These are phyloP conservation scores for Moniliophthora roreri DNA, from an alignment of 1,284 basidiomycete species.

Conservation along the genomic window DNA sequence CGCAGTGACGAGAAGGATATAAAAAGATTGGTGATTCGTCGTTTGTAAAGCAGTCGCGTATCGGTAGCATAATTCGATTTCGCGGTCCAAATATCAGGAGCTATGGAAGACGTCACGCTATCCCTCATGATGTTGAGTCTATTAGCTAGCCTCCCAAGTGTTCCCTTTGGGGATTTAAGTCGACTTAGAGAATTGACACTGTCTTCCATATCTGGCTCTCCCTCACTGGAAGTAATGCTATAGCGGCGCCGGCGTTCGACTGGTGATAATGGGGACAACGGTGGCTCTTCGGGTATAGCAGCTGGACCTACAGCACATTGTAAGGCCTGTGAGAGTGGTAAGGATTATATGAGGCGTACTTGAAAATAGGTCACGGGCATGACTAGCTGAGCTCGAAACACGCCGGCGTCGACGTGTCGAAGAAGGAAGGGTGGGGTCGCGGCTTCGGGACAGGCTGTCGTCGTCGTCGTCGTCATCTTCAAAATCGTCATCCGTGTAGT, in stretches of 20 bases:
- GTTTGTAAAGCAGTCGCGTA: slow-evolving; percentile 88
- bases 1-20: slow-evolving; percentile 81
- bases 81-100: slow-evolving; percentile 73
- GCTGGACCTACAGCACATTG: background rate
- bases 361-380: slow-evolving; percentile 12
- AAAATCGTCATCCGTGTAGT: slow-evolving; percentile 59
- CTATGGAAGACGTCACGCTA: slow-evolving; percentile 44
- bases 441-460: slow-evolving; percentile 35
- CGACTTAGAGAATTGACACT: slow-evolving; percentile 32
- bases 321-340: no score
- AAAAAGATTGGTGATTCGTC: slow-evolving; percentile 87
- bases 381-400: slow-evolving; percentile 19
- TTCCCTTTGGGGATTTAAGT: slow-evolving; percentile 32
- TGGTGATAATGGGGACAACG: slow-evolving; percentile 12
- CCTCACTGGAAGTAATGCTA: slow-evolving; percentile 55
- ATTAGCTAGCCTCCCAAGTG: slow-evolving; percentile 46
- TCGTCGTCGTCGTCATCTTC: slow-evolving; percentile 70
- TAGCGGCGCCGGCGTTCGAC: slow-evolving; percentile 33
- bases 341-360: background rate
- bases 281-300: background rate
- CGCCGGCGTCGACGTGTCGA: slow-evolving; percentile 18
- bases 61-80: slow-evolving; percentile 87
- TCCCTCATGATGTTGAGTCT: slow-evolving; percentile 50
- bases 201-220: slow-evolving; percentile 43
- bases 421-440: slow-evolving; percentile 3